Conservation (phyloP, 2,329 filamentous ascomycete genomes). For the Capronia epimyces region DNA sequence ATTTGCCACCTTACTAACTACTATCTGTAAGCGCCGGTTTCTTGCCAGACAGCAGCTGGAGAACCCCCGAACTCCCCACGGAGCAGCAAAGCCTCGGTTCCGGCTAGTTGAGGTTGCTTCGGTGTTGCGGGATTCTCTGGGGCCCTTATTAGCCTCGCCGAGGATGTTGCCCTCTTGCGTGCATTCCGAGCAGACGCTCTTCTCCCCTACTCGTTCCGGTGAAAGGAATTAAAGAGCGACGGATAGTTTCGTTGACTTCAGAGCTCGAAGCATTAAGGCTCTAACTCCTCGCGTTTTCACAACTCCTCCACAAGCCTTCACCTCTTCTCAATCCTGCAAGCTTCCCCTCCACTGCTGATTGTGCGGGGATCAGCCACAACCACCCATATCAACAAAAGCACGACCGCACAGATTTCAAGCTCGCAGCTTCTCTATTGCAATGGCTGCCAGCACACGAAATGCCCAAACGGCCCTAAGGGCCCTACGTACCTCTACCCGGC, state of each 20-base stretch:
- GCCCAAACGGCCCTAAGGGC: conserved; percentile 25
- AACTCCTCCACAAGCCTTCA: not conserved
- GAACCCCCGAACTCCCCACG: not conserved
- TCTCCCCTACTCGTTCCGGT: not conserved
- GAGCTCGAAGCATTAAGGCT: not conserved
- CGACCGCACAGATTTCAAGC: not conserved
- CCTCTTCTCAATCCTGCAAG: not conserved
- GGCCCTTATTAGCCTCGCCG: conserved; percentile 2
- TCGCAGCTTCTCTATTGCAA: conserved; percentile 1
- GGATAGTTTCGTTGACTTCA: not conserved
- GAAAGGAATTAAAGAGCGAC: not conserved
- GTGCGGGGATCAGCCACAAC: not conserved
- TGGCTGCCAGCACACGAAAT: conserved; percentile 26
- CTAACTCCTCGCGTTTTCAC: not conserved
- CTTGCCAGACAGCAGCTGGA: not conserved
- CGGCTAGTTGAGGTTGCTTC: not conserved
- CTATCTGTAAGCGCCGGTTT: too few relatives aligned
- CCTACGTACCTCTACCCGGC: conserved; percentile 18
- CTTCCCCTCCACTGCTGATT: not conserved
- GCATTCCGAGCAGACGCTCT: not conserved
- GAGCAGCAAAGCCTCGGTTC: not conserved
- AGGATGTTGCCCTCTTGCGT: not conserved
- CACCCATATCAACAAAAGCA: not conserved
- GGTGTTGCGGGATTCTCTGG: conserved; percentile 2
- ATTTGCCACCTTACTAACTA: too few relatives aligned